phyloP scores from a whole-genome alignment of 345 rosid genomes.

The Eutrema yunnanense region DNA sequence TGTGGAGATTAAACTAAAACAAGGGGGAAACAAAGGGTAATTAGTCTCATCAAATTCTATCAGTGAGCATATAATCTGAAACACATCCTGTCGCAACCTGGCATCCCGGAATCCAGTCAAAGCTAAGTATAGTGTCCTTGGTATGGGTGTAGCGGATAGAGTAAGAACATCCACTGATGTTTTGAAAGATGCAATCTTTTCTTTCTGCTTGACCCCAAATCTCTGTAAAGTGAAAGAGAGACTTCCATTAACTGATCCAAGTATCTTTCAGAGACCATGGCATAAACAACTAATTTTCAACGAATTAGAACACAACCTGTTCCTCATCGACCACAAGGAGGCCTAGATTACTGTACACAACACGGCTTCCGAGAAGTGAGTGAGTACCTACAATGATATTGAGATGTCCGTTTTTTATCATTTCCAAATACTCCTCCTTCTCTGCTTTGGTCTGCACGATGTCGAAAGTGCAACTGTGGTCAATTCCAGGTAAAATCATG shows the following conservation, averaged over 20 bases:
- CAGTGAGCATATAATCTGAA: neutral
- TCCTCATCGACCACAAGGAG: conserved; percentile 98
- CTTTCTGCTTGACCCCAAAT: conserved; percentile 98
- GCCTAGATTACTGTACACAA: conserved; percentile 83
- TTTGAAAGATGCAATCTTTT: conserved; percentile 90
- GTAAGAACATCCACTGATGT: conserved; percentile 94
- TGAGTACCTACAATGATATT: conserved; percentile 92
- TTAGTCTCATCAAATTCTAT: conserved; percentile 11
- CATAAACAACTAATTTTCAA: conserved; percentile 1
- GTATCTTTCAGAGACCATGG: conserved; percentile 15
- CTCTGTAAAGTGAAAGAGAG: conserved; percentile 47
- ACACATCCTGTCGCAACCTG: conserved; percentile 46
- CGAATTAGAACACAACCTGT: conserved; percentile 55
- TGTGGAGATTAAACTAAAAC: conserved; percentile 79
- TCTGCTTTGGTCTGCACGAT: conserved; percentile 71
- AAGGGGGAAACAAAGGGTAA: conserved; percentile 2
- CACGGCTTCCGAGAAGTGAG: conserved; percentile 93
- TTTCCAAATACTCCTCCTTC: conserved; percentile 58
- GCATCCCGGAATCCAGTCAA: conserved; percentile 99
- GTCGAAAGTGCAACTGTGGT: conserved; percentile 16
- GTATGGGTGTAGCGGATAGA: conserved; percentile 96
- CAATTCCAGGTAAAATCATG: conserved; percentile 16
- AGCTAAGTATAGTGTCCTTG: conserved; percentile 90
- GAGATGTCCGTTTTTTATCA: conserved; percentile 75
- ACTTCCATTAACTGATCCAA: conserved; percentile 24